These are phyloP conservation scores for Gnomoniopsis sp. DNA, from an alignment of 2,329 filamentous ascomycete species.

Conservation along the genomic window DNA sequence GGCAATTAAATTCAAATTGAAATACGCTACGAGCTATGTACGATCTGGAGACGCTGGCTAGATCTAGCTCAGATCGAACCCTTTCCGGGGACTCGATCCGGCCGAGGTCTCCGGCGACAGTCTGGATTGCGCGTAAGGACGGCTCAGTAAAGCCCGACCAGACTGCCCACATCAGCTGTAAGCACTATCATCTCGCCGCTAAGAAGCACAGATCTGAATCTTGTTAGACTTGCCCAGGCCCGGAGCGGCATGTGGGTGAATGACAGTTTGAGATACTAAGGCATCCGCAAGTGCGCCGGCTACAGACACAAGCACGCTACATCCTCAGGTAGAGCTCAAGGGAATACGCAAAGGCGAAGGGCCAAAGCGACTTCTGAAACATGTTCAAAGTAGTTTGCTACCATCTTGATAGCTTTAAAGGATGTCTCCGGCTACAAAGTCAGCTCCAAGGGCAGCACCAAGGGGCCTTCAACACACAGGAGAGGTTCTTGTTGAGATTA, in stretches of 20 bases:
- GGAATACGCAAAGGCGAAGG: neutral
- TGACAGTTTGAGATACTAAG: neutral
- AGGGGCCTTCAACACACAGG: neutral
- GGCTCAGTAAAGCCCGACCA: too few species aligned
- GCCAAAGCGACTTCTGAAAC: neutral
- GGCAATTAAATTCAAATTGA: too few species aligned
- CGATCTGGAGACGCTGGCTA: too few species aligned
- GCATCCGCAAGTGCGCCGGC: neutral
- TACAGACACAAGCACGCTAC: neutral
- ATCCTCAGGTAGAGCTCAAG: neutral
- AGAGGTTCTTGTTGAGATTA: neutral
- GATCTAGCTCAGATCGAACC: too few species aligned
- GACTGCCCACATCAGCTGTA: too few species aligned
- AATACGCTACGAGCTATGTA: too few species aligned
- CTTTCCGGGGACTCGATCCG: too few species aligned
- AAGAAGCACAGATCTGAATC: neutral
- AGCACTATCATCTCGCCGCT: neutral
- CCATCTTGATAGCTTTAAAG: neutral
- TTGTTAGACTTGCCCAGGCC: neutral
- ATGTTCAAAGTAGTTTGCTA: conserved; percentile 3
- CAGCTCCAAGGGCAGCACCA: neutral
- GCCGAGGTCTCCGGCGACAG: too few species aligned
- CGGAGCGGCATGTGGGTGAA: neutral
- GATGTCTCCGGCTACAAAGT: neutral
- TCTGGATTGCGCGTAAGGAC: too few species aligned